Conservation (phyloP, 768 basidiomycete genomes). For the Pleurotus giganteus region DNA sequence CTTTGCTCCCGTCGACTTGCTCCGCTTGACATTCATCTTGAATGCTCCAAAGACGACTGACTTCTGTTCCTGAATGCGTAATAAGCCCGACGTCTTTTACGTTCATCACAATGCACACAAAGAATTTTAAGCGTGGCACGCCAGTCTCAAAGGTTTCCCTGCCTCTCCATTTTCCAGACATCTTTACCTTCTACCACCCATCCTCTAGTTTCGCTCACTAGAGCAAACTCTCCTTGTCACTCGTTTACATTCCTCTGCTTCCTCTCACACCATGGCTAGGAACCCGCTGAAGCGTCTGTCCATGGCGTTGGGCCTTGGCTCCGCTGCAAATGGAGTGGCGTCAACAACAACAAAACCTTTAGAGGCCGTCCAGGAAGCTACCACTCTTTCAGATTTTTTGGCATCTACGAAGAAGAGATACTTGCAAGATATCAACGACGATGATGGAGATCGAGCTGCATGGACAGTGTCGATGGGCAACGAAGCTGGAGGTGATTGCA, state of each 20-base stretch:
- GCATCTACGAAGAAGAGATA: conserved; percentile 55
- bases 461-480: conserved; percentile 96
- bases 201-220: not conserved
- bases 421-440: conserved; percentile 47
- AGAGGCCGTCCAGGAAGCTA: conserved; percentile 4
- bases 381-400: conserved; percentile 37
- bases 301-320: conserved; percentile 29
- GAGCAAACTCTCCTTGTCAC: not conserved
- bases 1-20: not conserved
- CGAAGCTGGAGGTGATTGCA: conserved; percentile 83
- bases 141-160: not conserved
- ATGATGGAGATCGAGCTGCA: conserved; percentile 41
- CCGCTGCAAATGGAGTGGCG: conserved; percentile 15
- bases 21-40: not conserved
- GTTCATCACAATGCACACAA: not conserved
- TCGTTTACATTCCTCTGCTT: not conserved
- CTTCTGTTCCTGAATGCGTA: conserved; percentile 1
- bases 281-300: conserved; percentile 30
- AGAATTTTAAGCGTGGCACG: not conserved
- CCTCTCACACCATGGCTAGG: not conserved
- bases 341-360: not conserved
- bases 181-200: not conserved
- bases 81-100: not conserved
- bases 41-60: too few relatives aligned
- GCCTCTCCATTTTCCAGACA: not conserved